Evolutionary conservation across 2,329 filamentous ascomycete genomes (phyloP).

Genomic region (Cladophialophora chaetospira): DNA sequence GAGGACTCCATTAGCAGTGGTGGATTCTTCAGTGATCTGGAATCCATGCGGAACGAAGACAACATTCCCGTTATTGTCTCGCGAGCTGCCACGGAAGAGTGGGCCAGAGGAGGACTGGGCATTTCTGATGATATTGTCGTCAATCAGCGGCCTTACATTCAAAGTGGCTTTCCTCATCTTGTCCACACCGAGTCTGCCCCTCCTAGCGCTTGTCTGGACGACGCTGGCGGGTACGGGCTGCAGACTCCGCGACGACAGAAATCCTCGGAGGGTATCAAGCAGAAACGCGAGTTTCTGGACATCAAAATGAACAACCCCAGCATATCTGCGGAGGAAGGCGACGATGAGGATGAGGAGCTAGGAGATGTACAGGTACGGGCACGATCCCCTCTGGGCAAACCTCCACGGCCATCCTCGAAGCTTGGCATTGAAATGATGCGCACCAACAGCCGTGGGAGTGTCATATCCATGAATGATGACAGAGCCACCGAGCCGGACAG

Average conservation of each 20-base stretch:
- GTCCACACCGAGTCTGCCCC: constrained; percentile 63
- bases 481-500: constrained; percentile 37
- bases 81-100: constrained; percentile 73
- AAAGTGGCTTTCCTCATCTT: constrained; percentile 56
- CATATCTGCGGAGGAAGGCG: constrained; percentile 75
- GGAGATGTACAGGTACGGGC: constrained; percentile 58
- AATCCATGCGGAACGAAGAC: constrained; percentile 78
- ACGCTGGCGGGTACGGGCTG: constrained; percentile 38
- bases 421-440: constrained; percentile 97
- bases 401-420: constrained; percentile 74
- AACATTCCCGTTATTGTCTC: constrained; percentile 72
- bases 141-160: constrained; percentile 40
- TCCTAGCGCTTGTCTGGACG: constrained; percentile 61
- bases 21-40: constrained; percentile 82
- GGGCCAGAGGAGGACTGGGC: constrained; percentile 74
- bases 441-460: constrained; percentile 88
- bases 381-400: constrained; percentile 55
- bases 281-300: constrained; percentile 74
- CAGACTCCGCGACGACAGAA: constrained; percentile 62
- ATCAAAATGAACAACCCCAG: constrained; percentile 64
- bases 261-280: constrained; percentile 71
- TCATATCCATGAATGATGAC: constrained; percentile 53
- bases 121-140: constrained; percentile 66
- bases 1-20: constrained; percentile 83
- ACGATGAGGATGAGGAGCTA: constrained; percentile 92